Evolutionary conservation across 176 grass and related monocot species (phyloP), one percentile per base, ranked within the genome.

Genomic region (Elymus sibiricus): DNA sequence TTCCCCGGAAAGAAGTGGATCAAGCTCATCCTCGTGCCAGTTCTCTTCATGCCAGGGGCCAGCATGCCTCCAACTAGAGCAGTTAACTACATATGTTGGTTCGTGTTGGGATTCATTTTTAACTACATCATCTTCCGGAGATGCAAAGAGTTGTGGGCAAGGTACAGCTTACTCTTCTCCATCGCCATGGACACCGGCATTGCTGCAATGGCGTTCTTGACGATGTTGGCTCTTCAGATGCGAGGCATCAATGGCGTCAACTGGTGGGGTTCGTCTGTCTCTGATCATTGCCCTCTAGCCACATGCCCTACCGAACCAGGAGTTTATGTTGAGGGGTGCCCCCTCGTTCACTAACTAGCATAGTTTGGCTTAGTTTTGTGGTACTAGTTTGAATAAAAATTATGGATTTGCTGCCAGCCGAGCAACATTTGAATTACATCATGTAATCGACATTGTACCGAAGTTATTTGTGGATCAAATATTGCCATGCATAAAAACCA

Each of bases 1-100:
- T 69, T 69, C 65, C 65, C 65, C 6, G 31, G 59, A 3, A 83
- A 24, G 65, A 83, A 70, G 37, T 83, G 80, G 80, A 55, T 83
- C 29, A 13, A 44, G 66, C 81, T 76, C 40, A 53, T 51, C 43
- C 38, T 31, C 44, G 72, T 53, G 8, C 44, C 43, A 9, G 72
- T 28, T 15, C 72, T 76, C 25, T 53, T 76, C 26, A 19, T 51
- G 15, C 72, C 43, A 27, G 72, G 25, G 16, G 25, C 25, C 28
- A 2, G 28, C 14, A 51, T 76, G 22, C 43, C 26, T 76, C 43
- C 43, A 31, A 9, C n/a, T 15, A 76, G 25, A 76, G 25, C 43
- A 53, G 15, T 76, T 51, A 17, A 76, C 11, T 44, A 43, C n/a
- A 6, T 73, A 12, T 73, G 37, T 5, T 73, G 38, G 70, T 25